Evolutionary conservation across 345 rosid species (phyloP), one percentile per base, ranked within the genome.

Genomic region (Fremontodendron californicum): DNA sequence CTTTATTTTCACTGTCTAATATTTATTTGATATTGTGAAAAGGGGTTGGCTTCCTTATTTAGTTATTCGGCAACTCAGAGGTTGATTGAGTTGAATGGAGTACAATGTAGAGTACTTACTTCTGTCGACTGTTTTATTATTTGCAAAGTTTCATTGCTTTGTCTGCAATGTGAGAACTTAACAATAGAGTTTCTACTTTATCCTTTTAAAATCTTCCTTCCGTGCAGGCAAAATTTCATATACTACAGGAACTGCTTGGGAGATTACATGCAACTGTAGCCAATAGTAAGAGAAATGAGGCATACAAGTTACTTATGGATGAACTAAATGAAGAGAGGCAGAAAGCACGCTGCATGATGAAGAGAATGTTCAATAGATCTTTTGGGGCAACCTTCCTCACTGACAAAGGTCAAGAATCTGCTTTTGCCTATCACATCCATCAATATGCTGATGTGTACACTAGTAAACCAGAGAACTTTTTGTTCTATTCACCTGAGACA

Each of bases 381-480:
- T 93, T 96, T 75, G 99, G 99, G 78, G 98, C 99, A 60, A 96
- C 99, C 46, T 93, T 93, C 78, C 91, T 96, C 16, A 92, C 96
- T 21, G 97, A 90, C 81, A 93, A 89, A 25, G 95, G 94, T 78
- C 98, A 94, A 84, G 97, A 94, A 84, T 94, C 98, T 75, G 97
- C 97, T 15, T 92, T 96, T 87, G 85, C 99, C 6, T 96, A 92
- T 87, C 93, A 96, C 87, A 96, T 96, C 73, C 98, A 93, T 85
- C 98, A 83, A 63, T 96, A 93, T 70, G 98, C 98, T 74, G 98
- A 94, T 73, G 95, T 88, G 58, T 66, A 66, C 84, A 92, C 98
- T 72, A 90, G 99, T 73, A 93, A 92, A 80, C 96, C 97, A 4
- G 98, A 95, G 85, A 95, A 95, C 84, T 95, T 95, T 77, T 75